Evolutionary conservation across 164 flowering plant species (phyloP), one percentile per base, ranked within the genome.

Genomic region (Tinospora cordifolia): DNA sequence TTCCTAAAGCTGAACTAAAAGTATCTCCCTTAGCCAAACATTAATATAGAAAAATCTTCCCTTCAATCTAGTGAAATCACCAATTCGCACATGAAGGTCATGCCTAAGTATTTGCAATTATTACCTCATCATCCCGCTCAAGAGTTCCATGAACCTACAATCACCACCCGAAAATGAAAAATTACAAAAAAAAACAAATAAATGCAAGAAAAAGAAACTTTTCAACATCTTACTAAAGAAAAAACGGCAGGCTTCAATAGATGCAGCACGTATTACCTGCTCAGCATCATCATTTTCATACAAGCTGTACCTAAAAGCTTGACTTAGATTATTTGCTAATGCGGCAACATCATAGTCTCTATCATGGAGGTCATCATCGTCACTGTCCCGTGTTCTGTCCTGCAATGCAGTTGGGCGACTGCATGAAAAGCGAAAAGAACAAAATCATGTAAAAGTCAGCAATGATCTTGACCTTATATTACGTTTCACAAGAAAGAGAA

Each of bases 391-490:
- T 54, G 80, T 85, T 81, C 97, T 88, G 71, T 92, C 98, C 49
- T 87, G 95, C 79, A 92, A 81, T 65, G 97, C 87, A 80, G 94
- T 87, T 39, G 98, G 98, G 38, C 98, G 98, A 66, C 98, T 93
- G 87, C 77, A 87, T 1, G 65, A 69, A 69, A 67, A 26, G 17
- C 15, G 38, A 62, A 57, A 49, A 30, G 30, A 67, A 40, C 14
- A 65, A 41, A 62, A 54, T 26, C 46, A 66, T 11, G 8, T n/a
- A 57, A 54, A 24, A 51, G 36, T 44, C 44, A 54, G 39, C 46
- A 51, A 65, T 7, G 6, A 2, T 3, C 27, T 47, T 0, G 15
- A 41, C 10, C 66, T 25, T 34, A 58, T n/a, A n/a, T n/a, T n/a
- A n/a, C n/a, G n/a, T n/a, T 15, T n/a, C 17, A 39, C 47, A n/a